phyloP scores from a whole-genome alignment of 108 stramenopile genomes.

The Cyclotella choctawhatcheeana region DNA sequence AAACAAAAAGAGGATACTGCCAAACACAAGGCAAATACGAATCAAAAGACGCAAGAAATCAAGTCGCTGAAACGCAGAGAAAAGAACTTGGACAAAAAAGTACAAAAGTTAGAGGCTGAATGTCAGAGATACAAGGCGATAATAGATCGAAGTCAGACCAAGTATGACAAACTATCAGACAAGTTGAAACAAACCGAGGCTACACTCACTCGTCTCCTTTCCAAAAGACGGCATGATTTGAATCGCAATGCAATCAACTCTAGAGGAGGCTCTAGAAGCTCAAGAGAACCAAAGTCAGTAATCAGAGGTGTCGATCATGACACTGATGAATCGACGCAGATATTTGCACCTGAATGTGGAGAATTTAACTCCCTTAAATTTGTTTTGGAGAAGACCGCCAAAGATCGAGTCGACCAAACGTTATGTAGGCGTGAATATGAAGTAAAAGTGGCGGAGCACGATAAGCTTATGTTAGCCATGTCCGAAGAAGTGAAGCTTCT shows the following conservation, averaged over 20 bases:
- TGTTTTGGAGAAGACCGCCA: constrained; percentile 66
- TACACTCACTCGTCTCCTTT: constrained; percentile 69
- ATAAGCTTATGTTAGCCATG: constrained; percentile 62
- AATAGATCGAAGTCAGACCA: constrained; percentile 64
- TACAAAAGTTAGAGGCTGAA: constrained; percentile 72
- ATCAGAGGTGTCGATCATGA: background rate
- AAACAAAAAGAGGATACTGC: constrained; percentile 76
- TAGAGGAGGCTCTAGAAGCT: background rate
- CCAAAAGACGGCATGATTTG: constrained; percentile 59
- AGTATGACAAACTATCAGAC: constrained; percentile 60
- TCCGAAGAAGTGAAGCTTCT: constrained; percentile 63
- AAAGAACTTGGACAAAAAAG: constrained; percentile 50
- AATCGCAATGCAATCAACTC: constrained; percentile 4
- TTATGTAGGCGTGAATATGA: constrained; percentile 50
- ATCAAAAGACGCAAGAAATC: constrained; percentile 77
- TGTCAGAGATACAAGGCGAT: constrained; percentile 67
- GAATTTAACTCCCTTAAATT: constrained; percentile 63
- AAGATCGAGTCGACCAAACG: constrained; percentile 53
- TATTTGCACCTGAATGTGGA: constrained; percentile 44
- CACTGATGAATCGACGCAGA: constrained; percentile 1
- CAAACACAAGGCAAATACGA: constrained; percentile 62
- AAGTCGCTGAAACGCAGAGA: constrained; percentile 66
- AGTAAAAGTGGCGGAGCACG: constrained; percentile 63
- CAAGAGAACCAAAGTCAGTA: background rate
- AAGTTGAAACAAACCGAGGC: constrained; percentile 84